Evolutionary conservation across 805 yeast species (phyloP), one percentile per base, ranked within the genome.

Genomic region (Lipomyces sp.): DNA sequence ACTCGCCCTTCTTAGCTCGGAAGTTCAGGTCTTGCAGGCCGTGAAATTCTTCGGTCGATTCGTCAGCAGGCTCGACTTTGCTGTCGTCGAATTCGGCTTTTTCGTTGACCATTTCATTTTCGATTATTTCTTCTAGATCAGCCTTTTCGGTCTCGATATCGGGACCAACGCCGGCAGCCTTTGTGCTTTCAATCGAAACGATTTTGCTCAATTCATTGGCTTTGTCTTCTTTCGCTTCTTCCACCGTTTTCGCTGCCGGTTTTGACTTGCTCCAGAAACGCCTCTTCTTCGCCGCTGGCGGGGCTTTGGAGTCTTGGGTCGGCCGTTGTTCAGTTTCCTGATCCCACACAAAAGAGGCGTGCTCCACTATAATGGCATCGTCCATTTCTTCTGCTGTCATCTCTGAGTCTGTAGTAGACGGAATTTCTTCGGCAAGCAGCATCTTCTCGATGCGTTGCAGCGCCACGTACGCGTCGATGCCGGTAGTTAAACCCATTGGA

Each of bases 291-390:
- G 41, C 28, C 6, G 40, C 40, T 19, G 26, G 44, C 7, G 19
- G 6, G 3, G 21, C n/a, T 32, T 51, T 40, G 16, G 32, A 19
- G 21, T 32, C 42, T 11, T 38, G 28, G 29, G 46, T 49, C 28
- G 54, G 58, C 23, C 55, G 68, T 8, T 58, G 51, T 46, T 79
- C 84, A 18, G 57, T 58, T 21, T 55, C 69, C 14, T 57, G 55
- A 46, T 79, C 84, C 95, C 95, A 87, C 49, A 75, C 74, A 61
- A 86, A 87, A 1, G 74, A 65, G 7, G 81, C 95, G 50, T 78
- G 54, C 0, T 63, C 59, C 10, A 84, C 70, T 19, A 65, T 65
- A 39, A 87, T 67, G 0, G 87, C 83, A 22, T 70, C 57, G 31
- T 65, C 58, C n/a, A 66, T 60, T 28, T 69, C 29, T 10, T 7